Percentiles rank a stretch among this genome's conserved stretches.
Evolutionary conservation across 208 protist genomes (phyloP).

Genomic region (Perkinsela sp.): DNA sequence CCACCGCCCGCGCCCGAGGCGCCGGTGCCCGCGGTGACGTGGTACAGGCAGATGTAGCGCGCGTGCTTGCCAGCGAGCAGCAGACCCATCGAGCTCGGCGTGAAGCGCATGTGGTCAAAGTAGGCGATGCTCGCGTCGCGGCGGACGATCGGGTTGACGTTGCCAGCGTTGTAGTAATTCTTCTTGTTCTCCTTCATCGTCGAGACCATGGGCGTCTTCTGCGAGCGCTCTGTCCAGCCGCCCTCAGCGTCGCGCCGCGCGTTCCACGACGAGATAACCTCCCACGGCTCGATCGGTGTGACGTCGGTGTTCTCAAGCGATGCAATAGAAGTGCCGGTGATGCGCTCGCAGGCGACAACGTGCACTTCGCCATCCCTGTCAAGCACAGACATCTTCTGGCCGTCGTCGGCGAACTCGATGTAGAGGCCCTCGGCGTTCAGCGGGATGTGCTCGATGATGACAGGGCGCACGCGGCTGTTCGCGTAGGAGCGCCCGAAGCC

Average conservation of each 20-base stretch:
- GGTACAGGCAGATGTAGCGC: conserved; percentile 4
- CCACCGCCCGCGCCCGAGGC: background rate
- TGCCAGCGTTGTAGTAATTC: background rate
- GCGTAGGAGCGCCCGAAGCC: background rate
- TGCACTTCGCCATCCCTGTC: background rate
- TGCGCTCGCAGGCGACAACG: background rate
- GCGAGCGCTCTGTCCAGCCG: background rate
- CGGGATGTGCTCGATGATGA: background rate
- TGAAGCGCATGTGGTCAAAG: conserved; percentile 6
- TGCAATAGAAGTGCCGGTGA: background rate
- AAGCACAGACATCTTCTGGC: background rate
- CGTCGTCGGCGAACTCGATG: background rate
- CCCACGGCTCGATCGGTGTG: background rate
- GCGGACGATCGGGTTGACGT: background rate
- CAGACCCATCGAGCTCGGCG: conserved; percentile 3
- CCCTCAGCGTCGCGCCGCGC: background rate
- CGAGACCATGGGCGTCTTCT: background rate
- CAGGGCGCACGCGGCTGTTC: background rate
- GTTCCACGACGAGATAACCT: background rate
- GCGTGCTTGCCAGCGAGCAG: conserved; percentile 4
- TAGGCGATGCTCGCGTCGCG: background rate
- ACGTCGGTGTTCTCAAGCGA: conserved; percentile 1
- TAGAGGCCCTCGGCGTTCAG: background rate
- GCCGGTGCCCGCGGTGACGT: background rate
- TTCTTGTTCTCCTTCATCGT: background rate